Base-by-base conservation (phyloP, 2,329 filamentous ascomycete genomes). In the Neoscytalidium dimidiatum region DNA sequence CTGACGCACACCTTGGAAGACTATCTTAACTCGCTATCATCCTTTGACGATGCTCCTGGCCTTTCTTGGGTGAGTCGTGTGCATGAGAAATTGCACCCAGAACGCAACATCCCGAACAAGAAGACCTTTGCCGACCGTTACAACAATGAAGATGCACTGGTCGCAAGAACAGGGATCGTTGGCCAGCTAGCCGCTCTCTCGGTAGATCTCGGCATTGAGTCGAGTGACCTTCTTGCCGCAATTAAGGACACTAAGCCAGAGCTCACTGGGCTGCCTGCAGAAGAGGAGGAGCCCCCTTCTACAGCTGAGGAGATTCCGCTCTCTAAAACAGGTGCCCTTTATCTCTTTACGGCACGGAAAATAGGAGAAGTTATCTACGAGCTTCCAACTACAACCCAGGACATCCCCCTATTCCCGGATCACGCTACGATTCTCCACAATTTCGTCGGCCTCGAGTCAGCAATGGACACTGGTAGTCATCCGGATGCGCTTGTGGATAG, bases 1-100 rank as follows among this genome's bases (percentile, higher is more conserved):
- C 83, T 92, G n/a, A 92, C 90, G 0, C 90, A 91, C 72, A 79
- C 94, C 19, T 78, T 94, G 11, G 91, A 94, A 73, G 85, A 89
- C 51, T 94, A 92, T 69, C 84, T 92, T 67, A 87, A 85, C n/a
- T 79, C 79, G 6, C 68, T 84, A 19, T 72, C 73, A 3, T 75
- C 78, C 3, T 71, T 74, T 5, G 79, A 81, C 23, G 81, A 83
- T 70, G 77, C 82, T 4, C 81, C 82, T 1, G 83, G 82, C 5
- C 72, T 84, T 53, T 79, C 80, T 2, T 84, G 82, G 82, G 78
- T 79, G 5, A 82, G 76, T 67, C 76, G 91, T 58, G 75, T 93
- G 64, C 82, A 91, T 67, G 91, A 94, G 76, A 88, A 85, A 66
- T 86, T 88, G 68, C 82, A 86, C 61, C 90, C 91, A 0, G 83